These are phyloP conservation scores for Monosporascus sp. DNA, from an alignment of 2,329 filamentous ascomycete species.

Conservation along the genomic window DNA sequence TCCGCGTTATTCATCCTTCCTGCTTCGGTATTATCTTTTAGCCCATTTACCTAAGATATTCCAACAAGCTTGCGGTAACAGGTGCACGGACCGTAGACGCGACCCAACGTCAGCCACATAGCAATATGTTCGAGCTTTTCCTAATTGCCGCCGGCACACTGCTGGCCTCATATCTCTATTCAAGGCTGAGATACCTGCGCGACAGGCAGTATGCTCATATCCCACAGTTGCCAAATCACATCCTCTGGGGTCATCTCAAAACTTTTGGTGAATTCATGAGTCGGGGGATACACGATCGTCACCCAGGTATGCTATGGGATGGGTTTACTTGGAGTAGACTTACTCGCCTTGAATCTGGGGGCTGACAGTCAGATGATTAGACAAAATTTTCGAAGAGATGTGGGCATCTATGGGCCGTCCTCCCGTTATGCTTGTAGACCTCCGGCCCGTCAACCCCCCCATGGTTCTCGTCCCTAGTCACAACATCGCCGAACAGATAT, in stretches of 20 bases:
- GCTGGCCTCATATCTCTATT: slow-evolving; percentile 9
- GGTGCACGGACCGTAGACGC: not conserved
- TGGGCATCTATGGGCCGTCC: slow-evolving; percentile 10
- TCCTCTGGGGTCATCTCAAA: slow-evolving; percentile 13
- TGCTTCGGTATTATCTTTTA: too few relatives aligned
- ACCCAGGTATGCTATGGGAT: slow-evolving; percentile 7
- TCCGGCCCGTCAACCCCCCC: slow-evolving; percentile 11
- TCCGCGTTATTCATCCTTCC: not conserved
- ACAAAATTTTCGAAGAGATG: slow-evolving; percentile 17
- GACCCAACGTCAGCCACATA: not conserved
- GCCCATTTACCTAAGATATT: too few relatives aligned
- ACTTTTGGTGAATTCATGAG: slow-evolving; percentile 30
- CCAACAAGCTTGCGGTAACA: not conserved
- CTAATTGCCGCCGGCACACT: slow-evolving; percentile 3
- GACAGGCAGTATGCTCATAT: slow-evolving; percentile 12
- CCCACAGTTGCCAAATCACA: slow-evolving; percentile 8
- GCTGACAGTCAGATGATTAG: slow-evolving; percentile 2
- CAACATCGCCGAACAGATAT: slow-evolving; percentile 15
- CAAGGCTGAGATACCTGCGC: slow-evolving; percentile 8
- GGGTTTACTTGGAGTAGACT: not conserved
- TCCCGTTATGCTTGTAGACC: slow-evolving; percentile 16
- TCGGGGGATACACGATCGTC: slow-evolving; percentile 10
- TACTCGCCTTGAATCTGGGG: not conserved
- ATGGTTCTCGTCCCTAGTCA: slow-evolving; percentile 13
- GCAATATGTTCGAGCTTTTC: slow-evolving; percentile 8